phyloP scores from a whole-genome alignment of 2,329 filamentous ascomycete genomes.

The Dothistroma pini region DNA sequence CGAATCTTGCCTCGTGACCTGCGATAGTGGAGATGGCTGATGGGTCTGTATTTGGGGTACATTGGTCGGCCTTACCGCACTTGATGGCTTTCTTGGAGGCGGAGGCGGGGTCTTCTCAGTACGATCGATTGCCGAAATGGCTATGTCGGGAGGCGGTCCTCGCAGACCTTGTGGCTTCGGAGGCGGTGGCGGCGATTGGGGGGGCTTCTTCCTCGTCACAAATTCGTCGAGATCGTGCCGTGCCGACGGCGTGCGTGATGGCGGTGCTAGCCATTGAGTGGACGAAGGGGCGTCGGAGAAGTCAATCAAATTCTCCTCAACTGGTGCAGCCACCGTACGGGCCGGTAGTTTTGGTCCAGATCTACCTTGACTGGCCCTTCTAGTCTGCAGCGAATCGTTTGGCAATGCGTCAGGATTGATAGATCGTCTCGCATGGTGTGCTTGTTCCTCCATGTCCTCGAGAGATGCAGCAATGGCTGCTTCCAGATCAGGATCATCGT shows the following conservation, averaged over 20 bases:
- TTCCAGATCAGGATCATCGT: constrained; percentile 47
- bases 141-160: constrained; percentile 35
- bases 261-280: constrained; percentile 28
- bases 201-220: constrained; percentile 24
- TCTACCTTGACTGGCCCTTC: constrained; percentile 9
- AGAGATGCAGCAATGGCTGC: constrained; percentile 49
- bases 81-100: constrained; percentile 36
- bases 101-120: constrained; percentile 33
- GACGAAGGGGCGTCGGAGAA: constrained; percentile 39
- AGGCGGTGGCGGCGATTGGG: constrained; percentile 33
- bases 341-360: constrained; percentile 35
- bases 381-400: constrained; percentile 7
- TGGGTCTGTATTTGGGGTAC: constrained; percentile 21
- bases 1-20: constrained; percentile 34
- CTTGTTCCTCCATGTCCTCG: constrained; percentile 42
- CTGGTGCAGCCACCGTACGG: constrained; percentile 26
- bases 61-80: constrained; percentile 29
- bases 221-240: constrained; percentile 21
- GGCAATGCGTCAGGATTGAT: constrained; percentile 36
- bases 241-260: constrained; percentile 6
- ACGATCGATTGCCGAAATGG: constrained; percentile 15
- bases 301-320: constrained; percentile 45
- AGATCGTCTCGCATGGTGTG: constrained; percentile 33
- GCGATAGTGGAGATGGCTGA: constrained; percentile 33
- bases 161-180: constrained; percentile 39